phyloP scores from a whole-genome alignment of 2,329 filamentous ascomycete genomes.

The Ophiostoma perfectum region DNA sequence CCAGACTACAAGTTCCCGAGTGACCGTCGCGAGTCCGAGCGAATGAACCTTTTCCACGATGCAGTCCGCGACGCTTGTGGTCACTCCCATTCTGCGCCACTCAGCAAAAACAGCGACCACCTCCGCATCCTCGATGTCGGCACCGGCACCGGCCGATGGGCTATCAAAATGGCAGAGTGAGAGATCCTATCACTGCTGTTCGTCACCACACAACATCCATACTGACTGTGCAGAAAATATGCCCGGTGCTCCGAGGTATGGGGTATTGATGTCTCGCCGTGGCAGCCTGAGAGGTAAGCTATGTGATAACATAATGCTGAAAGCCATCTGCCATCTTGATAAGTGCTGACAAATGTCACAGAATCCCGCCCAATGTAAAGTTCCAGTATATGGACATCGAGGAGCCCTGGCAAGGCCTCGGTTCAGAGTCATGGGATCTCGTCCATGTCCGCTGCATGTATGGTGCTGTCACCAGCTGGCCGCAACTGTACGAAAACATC shows the following conservation, averaged over 20 bases:
- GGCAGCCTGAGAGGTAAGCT: conserved; percentile 38
- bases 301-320: no score
- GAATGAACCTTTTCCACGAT: conserved; percentile 5
- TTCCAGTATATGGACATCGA: conserved; percentile 75
- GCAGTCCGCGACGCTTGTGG: background rate
- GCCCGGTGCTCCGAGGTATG: conserved; percentile 20
- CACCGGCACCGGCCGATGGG: background rate
- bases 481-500: conserved; percentile 64
- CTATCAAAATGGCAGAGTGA: background rate
- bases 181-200: background rate
- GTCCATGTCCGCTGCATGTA: conserved; percentile 76
- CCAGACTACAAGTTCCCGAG: background rate
- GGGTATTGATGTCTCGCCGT: conserved; percentile 22
- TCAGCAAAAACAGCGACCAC: background rate
- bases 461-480: conserved; percentile 74
- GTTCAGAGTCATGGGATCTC: conserved; percentile 65
- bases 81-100: background rate
- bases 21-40: background rate
- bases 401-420: conserved; percentile 55
- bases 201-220: no score
- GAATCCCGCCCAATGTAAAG: conserved; percentile 60
- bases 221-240: conserved; percentile 7
- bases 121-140: background rate
- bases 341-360: no score
- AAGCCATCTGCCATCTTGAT: no score